Conservation (phyloP, 495 filamentous ascomycete genomes). For the Thozetella sp. region DNA sequence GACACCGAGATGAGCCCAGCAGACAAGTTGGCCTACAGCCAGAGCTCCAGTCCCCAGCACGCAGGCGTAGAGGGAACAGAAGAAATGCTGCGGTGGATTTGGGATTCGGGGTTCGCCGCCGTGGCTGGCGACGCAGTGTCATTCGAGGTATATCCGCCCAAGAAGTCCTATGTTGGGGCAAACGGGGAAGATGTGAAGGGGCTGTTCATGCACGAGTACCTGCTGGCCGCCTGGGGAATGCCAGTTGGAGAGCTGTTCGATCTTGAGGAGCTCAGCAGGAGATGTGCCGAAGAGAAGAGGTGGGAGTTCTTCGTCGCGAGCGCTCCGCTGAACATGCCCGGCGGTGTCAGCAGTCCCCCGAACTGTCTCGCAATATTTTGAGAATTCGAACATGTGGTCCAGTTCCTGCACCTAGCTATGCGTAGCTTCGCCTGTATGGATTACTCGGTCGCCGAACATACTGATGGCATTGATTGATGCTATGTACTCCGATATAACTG, state of each 20-base stretch:
- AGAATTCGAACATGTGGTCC: slow-evolving; percentile 33
- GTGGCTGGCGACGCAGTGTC: slow-evolving; percentile 49
- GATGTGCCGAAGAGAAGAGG: slow-evolving; percentile 35
- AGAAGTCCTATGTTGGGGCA: background rate
- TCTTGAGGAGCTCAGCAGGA: slow-evolving; percentile 44
- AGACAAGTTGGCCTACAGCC: slow-evolving; percentile 31
- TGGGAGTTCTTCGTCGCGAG: slow-evolving; percentile 48
- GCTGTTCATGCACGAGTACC: slow-evolving; percentile 45
- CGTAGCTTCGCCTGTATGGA: too few relatives aligned
- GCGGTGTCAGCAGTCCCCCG: slow-evolving; percentile 42
- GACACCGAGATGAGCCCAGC: slow-evolving; percentile 29
- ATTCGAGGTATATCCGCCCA: slow-evolving; percentile 47
- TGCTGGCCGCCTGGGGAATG: slow-evolving; percentile 53
- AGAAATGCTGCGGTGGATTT: slow-evolving; percentile 47
- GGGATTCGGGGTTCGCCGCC: slow-evolving; percentile 49
- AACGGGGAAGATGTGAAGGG: slow-evolving; percentile 2
- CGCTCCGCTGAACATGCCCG: slow-evolving; percentile 45
- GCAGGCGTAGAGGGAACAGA: slow-evolving; percentile 45
- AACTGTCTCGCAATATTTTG: background rate
- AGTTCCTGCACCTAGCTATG: slow-evolving; percentile 20
- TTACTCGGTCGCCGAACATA: too few relatives aligned
- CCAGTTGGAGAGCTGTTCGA: slow-evolving; percentile 56
- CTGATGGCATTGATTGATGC: too few relatives aligned
- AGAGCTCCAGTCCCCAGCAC: slow-evolving; percentile 24
- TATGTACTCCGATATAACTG: too few relatives aligned